These are phyloP conservation scores for Hypoxylon subgilvum DNA, from an alignment of 495 filamentous ascomycete genomes.

Conservation along the genomic window DNA sequence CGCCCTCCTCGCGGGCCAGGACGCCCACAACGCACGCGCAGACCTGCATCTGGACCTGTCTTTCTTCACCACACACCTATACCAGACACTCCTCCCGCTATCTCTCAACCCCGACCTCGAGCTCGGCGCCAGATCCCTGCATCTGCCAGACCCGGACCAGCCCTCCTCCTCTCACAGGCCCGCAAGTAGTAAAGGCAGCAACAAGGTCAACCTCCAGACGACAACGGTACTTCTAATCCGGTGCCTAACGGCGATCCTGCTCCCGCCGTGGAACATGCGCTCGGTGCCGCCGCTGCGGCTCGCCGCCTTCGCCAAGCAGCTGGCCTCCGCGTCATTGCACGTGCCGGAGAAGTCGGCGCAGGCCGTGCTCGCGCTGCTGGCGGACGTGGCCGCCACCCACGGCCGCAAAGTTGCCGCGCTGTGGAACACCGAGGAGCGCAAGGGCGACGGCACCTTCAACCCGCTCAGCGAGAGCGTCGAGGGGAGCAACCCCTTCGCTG, in stretches of 20 bases:
- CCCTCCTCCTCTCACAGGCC: constrained; percentile 38
- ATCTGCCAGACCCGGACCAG: constrained; percentile 74
- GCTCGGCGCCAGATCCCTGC: constrained; percentile 77
- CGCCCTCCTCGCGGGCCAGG: constrained; percentile 88
- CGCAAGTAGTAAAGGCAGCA: constrained; percentile 41
- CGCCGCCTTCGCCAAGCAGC: constrained; percentile 90
- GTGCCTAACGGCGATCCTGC: constrained; percentile 77
- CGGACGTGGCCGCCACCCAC: constrained; percentile 74
- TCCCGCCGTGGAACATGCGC: constrained; percentile 66
- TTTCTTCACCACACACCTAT: constrained; percentile 94
- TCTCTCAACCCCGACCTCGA: constrained; percentile 86
- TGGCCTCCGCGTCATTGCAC: constrained; percentile 80
- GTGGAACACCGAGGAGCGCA: constrained; percentile 89
- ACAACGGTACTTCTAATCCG: constrained; percentile 88
- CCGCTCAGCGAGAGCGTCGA: constrained; percentile 48
- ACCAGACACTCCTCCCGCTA: constrained; percentile 77
- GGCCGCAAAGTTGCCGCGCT: constrained; percentile 70
- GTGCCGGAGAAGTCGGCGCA: constrained; percentile 84
- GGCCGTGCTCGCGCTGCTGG: constrained; percentile 75
- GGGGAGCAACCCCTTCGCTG: constrained; percentile 69
- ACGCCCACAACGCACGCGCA: constrained; percentile 67
- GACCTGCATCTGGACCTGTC: constrained; percentile 84
- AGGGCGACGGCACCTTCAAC: constrained; percentile 66
- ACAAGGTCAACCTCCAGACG: constrained; percentile 90
- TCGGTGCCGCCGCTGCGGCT: constrained; percentile 76